Base-by-base conservation (phyloP, 2,329 filamentous ascomycete species). In the Trichoderma semiorbis region DNA sequence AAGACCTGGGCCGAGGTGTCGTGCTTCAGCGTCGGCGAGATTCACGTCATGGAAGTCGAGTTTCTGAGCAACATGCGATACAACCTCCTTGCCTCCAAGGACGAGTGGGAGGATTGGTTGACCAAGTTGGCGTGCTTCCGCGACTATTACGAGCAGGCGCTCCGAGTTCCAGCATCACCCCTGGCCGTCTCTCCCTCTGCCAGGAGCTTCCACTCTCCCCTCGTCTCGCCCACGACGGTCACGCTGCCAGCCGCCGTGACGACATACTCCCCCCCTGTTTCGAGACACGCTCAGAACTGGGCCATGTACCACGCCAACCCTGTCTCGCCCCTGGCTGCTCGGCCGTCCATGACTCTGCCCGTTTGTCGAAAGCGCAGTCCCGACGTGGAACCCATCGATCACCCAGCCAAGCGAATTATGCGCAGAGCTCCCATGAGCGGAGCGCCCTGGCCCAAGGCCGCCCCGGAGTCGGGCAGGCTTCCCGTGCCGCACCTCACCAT, bases 41-140 rank as follows among this genome's bases (percentile, higher is more conserved):
- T 99, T 66, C 96, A 99, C 80, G 92, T 98, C 58, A 99, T 99
- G 96, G 96, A 99, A 81, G 96, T 99, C n/a, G 96, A 99, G 81
- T 99, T 99, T 77, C 85, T 99, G 74, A 98, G 95, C 85, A 98
- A 98, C 81, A 97, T 99, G 91, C 90, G 95, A 78, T 99, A 98
- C 82, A 94, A 93, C 77, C 85, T 99, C 8, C 91, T 95, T 79
- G 94, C 93, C 4, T 97, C 95, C 4, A 91, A 94, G 78, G 87
- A 90, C 68, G 89, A 97, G 79, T 99, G 96, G 96, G 87, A 90
- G 63, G 88, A 90, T 69, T 98, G 96, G 96, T 91, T 98, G 77
- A 84, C 86, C 73, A 94, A 94, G 80, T 85, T 98, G 69, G 88
- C 92, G 67, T 92, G 91, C 75, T 98, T 98, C 79, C 91, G 91